A percentile compares a stretch with the other conserved stretches of the same genome.
These are phyloP conservation scores for Alternaria metachromatica DNA, from an alignment of 2,329 filamentous ascomycete species.

Conservation along the genomic window DNA sequence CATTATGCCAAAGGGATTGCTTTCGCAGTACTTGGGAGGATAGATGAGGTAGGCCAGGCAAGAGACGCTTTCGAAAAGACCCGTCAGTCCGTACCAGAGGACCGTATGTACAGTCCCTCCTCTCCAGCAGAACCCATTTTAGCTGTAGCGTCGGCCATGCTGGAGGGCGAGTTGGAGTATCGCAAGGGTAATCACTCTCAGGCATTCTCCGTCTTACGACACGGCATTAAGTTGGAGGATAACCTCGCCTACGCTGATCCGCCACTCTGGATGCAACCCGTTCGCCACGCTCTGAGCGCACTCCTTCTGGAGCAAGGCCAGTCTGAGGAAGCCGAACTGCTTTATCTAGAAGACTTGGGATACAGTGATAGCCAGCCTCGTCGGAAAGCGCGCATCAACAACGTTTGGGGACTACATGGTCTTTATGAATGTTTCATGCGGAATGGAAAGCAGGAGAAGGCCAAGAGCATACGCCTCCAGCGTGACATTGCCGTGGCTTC, in stretches of 20 bases:
- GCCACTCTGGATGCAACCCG: constrained; percentile 7
- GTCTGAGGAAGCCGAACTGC: neutral
- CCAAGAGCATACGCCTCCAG: neutral
- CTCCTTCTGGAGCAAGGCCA: constrained; percentile 5
- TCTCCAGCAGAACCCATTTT: neutral
- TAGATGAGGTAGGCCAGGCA: neutral
- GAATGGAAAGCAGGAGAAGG: neutral
- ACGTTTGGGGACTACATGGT: constrained; percentile 5
- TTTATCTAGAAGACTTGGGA: constrained; percentile 1
- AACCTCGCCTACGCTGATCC: neutral
- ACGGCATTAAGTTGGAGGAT: constrained; percentile 2
- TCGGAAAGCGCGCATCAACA: constrained; percentile 3
- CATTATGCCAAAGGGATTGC: constrained; percentile 3
- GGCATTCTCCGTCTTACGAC: neutral
- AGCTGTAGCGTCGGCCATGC: constrained; percentile 3
- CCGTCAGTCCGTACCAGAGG: neutral
- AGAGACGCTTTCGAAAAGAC: neutral
- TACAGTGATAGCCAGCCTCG: neutral
- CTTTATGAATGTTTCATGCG: neutral
- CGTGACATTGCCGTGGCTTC: neutral
- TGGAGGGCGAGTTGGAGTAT: constrained; percentile 5
- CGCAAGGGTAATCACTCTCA: neutral
- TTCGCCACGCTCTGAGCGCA: constrained; percentile 8
- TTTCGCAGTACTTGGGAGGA: neutral
- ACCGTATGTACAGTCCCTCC: neutral